Percentiles rank a stretch among this genome's conserved stretches.
Evolutionary conservation across 345 rosid genomes (phyloP).

Genomic region (Euphorbia pulcherrima): DNA sequence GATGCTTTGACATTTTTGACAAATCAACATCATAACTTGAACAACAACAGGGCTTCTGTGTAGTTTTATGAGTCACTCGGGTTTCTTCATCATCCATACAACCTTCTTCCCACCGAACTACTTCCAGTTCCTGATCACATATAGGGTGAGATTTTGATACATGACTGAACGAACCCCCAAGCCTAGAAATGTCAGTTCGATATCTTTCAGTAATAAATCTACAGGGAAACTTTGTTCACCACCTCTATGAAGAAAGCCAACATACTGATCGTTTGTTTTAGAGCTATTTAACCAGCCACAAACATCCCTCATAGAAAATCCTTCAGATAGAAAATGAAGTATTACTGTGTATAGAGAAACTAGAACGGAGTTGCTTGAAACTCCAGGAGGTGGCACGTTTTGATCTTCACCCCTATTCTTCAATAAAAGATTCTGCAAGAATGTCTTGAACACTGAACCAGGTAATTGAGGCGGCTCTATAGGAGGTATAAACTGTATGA

Average conservation of each 20-base stretch:
- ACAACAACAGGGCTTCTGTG: slow-evolving; percentile 92
- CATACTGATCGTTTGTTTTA: slow-evolving; percentile 38
- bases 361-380: slow-evolving; percentile 80
- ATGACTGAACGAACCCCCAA: slow-evolving; percentile 88
- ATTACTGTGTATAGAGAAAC: slow-evolving; percentile 75
- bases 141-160: slow-evolving; percentile 67
- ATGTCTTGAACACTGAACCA: slow-evolving; percentile 87
- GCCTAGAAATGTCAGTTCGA: slow-evolving; percentile 80
- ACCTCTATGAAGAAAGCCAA: slow-evolving; percentile 90
- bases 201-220: slow-evolving; percentile 67
- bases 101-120: slow-evolving; percentile 94
- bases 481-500: slow-evolving; percentile 87
- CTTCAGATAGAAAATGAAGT: slow-evolving; percentile 94
- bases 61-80: slow-evolving; percentile 70
- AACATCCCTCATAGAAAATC: slow-evolving; percentile 49
- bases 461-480: slow-evolving; percentile 65
- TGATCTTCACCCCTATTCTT: slow-evolving; percentile 89
- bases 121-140: slow-evolving; percentile 59
- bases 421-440: slow-evolving; percentile 72
- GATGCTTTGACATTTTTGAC: slow-evolving; percentile 57
- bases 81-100: slow-evolving; percentile 76
- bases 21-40: slow-evolving; percentile 65
- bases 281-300: slow-evolving; percentile 56
- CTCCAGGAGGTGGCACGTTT: slow-evolving; percentile 68
- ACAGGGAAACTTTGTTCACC: slow-evolving; percentile 83